Evolutionary conservation across 176 grass and related monocot genomes (phyloP).

Genomic region (Triticum aestivum): IWGSC_CS_RefSeq_v2.1 NC_057809.1:227250089-227250588

Average conservation of each 20-base stretch:
- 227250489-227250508: conserved; percentile 88
- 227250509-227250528: conserved; percentile 48
- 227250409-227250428: conserved; percentile 7
- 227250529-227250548: conserved; percentile 23
- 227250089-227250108: not conserved
- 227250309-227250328: not conserved
- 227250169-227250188: conserved; percentile 31
- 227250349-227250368: conserved; percentile 21
- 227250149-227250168: conserved; percentile 22
- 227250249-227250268: not conserved
- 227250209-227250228: not conserved
- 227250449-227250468: conserved; percentile 79
- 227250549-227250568: conserved; percentile 28
- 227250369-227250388: conserved; percentile 5
- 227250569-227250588: conserved; percentile 4
- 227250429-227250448: conserved; percentile 86
- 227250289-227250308: not conserved
- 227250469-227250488: conserved; percentile 48
- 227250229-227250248: not conserved
- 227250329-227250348: not conserved
- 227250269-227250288: not conserved
- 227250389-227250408: not conserved
- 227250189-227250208: conserved; percentile 23
- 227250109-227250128: not conserved
- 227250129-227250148: conserved; percentile 23